These are phyloP conservation scores for Pezicula rhizophila DNA, from an alignment of 2,329 filamentous ascomycete genomes.

Conservation along the genomic window DNA sequence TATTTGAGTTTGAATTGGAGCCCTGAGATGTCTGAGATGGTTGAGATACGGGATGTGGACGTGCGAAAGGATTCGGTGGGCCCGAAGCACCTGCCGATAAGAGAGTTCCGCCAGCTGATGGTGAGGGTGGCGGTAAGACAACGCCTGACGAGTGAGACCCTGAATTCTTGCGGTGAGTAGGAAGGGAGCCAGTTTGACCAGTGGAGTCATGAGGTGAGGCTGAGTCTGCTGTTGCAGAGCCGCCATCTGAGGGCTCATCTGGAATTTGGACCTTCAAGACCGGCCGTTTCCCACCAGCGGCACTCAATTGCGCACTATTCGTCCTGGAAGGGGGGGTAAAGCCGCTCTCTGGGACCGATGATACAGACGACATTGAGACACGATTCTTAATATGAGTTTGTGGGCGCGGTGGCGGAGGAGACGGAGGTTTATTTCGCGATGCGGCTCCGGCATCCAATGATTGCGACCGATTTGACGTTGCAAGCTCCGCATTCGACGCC, in stretches of 20 bases:
- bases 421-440: conserved; percentile 45
- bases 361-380: conserved; percentile 42
- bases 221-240: conserved; percentile 68
- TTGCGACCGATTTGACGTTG: conserved; percentile 47
- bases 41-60: conserved; percentile 65
- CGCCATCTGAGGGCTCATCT: conserved; percentile 77
- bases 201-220: conserved; percentile 36
- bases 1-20: conserved; percentile 25
- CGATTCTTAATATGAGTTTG: conserved; percentile 38
- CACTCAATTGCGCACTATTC: conserved; percentile 63
- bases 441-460: conserved; percentile 58
- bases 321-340: conserved; percentile 69
- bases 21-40: conserved; percentile 23
- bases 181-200: conserved; percentile 17
- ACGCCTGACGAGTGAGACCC: conserved; percentile 61
- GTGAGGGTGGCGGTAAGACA: conserved; percentile 87
- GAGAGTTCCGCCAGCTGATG: conserved; percentile 70
- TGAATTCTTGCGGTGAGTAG: conserved; percentile 18
- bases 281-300: conserved; percentile 61
- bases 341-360: conserved; percentile 55
- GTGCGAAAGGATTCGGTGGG: conserved; percentile 90
- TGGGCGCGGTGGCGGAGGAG: conserved; percentile 46
- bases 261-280: conserved; percentile 92
- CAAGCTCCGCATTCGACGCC: conserved; percentile 19
- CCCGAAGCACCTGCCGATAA: conserved; percentile 87